Conservation (phyloP, 805 yeast genomes). For the Grigorovia jiainica region DNA sequence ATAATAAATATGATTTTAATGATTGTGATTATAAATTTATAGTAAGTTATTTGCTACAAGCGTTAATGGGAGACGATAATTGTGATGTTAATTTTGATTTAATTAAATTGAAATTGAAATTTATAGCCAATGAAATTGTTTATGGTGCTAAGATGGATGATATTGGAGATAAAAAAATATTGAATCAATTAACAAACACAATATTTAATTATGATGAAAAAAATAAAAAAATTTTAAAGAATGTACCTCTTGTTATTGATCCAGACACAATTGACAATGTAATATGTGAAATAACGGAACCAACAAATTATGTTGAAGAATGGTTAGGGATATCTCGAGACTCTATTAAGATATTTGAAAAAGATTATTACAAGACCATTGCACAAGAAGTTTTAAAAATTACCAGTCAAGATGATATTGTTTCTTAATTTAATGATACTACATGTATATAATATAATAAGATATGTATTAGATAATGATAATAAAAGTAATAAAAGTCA, state of each 20-base stretch:
- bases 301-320: neutral
- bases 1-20: constrained; percentile 54
- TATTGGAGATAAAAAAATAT: constrained; percentile 30
- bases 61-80: too few relatives aligned
- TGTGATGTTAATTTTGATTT: neutral
- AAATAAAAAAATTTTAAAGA: neutral
- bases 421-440: too few relatives aligned
- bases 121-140: constrained; percentile 9
- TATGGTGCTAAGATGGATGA: constrained; percentile 44
- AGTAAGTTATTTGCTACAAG: constrained; percentile 33
- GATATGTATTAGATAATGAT: too few relatives aligned
- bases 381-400: neutral
- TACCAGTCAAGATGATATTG: too few relatives aligned
- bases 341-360: neutral
- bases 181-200: constrained; percentile 6
- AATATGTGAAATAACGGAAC: neutral
- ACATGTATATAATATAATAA: neutral
- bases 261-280: neutral
- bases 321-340: constrained; percentile 3
- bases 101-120: neutral
- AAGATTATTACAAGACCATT: neutral
- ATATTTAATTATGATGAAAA: constrained; percentile 4
- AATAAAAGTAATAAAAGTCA: too few relatives aligned
- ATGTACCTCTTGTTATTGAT: too few relatives aligned
- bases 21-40: constrained; percentile 60